A percentile compares a stretch with the other conserved stretches of the same genome.
phyloP scores from a whole-genome alignment of 768 basidiomycete species.

The Naematelia aurantialba region DNA sequence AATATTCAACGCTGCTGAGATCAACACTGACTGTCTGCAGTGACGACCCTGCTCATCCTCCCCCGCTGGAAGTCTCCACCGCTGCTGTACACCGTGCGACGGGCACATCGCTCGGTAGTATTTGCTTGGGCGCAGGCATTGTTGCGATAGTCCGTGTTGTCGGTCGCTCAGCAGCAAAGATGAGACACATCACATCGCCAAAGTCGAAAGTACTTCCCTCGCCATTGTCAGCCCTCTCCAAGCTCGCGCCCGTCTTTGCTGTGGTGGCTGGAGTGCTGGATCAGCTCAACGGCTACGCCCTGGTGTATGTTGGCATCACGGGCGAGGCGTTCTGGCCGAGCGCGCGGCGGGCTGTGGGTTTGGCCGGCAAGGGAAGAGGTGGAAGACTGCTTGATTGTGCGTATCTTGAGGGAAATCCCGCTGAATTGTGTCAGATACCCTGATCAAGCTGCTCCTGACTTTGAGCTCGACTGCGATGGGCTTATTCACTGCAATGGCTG shows the following conservation, averaged over 20 bases:
- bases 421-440: conserved; percentile 57
- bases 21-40: conserved; percentile 15
- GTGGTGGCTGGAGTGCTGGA: conserved; percentile 52
- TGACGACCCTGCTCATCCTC: conserved; percentile 26
- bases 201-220: conserved; percentile 40
- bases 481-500: conserved; percentile 72
- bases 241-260: conserved; percentile 46
- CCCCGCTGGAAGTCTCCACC: conserved; percentile 61
- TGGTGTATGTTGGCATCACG: conserved; percentile 71
- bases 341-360: conserved; percentile 59
- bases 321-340: conserved; percentile 66
- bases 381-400: conserved; percentile 50
- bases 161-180: conserved; percentile 40
- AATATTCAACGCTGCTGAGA: conserved; percentile 4
- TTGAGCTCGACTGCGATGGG: conserved; percentile 72
- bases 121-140: conserved; percentile 71
- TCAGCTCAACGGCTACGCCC: conserved; percentile 62
- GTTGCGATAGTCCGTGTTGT: conserved; percentile 67
- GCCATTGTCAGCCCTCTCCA: conserved; percentile 42
- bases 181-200: conserved; percentile 39
- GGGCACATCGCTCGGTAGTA: conserved; percentile 74
- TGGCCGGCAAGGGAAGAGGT: conserved; percentile 49
- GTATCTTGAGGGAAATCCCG: conserved; percentile 14
- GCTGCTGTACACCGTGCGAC: conserved; percentile 73
- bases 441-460: conserved; percentile 63